Evolutionary conservation across 2,329 filamentous ascomycete species (phyloP).

Genomic region (Sporothrix inflata): DNA sequence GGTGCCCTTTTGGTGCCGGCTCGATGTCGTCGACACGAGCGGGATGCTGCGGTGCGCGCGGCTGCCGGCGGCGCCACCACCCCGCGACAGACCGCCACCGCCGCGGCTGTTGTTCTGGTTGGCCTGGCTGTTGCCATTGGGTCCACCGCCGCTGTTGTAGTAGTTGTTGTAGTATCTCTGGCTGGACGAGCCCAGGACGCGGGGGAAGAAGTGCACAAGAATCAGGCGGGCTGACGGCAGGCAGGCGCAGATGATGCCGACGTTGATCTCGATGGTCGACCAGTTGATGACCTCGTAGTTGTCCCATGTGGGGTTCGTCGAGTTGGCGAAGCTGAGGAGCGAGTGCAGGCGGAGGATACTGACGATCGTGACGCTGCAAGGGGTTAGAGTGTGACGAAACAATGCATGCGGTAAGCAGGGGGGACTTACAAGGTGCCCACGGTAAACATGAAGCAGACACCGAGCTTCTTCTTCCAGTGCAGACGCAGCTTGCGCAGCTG

Average conservation of each 20-base stretch:
- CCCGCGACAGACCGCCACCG: neutral
- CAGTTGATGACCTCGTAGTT: constrained; percentile 40
- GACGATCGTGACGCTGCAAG: constrained; percentile 41
- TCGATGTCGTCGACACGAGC: constrained; percentile 23
- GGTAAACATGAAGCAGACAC: constrained; percentile 52
- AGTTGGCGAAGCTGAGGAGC: constrained; percentile 39
- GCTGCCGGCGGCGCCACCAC: neutral
- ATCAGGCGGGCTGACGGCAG: constrained; percentile 41
- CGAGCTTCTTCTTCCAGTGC: constrained; percentile 53
- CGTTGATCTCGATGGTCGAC: constrained; percentile 43
- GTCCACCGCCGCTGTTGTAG: neutral
- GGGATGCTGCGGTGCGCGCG: constrained; percentile 24
- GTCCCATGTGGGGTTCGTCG: constrained; percentile 41
- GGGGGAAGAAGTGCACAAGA: constrained; percentile 39
- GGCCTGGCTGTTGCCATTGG: neutral
- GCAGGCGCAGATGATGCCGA: constrained; percentile 43
- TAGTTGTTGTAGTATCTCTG: constrained; percentile 28
- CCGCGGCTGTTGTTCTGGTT: neutral
- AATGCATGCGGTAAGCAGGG: neutral
- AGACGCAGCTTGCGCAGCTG: constrained; percentile 47
- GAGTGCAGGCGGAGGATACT: constrained; percentile 39
- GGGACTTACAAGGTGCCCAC: constrained; percentile 46
- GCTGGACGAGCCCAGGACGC: constrained; percentile 29
- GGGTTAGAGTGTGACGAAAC: neutral
- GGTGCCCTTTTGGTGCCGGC: constrained; percentile 23